phyloP scores from a whole-genome alignment of 495 filamentous ascomycete genomes.

The Jackrogersella multiformis region DNA sequence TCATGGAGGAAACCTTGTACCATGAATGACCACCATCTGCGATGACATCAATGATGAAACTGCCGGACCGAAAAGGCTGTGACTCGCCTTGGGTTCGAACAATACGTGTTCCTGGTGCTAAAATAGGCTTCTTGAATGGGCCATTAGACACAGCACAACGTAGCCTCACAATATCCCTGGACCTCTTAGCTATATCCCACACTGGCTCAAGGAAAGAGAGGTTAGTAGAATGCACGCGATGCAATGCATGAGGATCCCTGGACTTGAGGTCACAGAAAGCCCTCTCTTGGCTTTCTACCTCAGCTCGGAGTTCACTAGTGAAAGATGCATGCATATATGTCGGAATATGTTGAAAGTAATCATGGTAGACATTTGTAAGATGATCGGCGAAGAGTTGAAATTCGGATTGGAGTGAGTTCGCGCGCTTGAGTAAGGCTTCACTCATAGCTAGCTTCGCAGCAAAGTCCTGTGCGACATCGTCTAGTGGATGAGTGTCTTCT shows the following conservation, averaged over 20 bases:
- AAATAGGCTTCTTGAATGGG: conserved; percentile 39
- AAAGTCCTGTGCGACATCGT: conserved; percentile 1
- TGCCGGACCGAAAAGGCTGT: conserved; percentile 35
- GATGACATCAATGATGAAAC: conserved; percentile 42
- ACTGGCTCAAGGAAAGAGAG: conserved; percentile 41
- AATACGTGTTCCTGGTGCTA: conserved; percentile 45
- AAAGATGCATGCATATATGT: conserved; percentile 39
- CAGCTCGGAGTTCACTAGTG: conserved; percentile 34
- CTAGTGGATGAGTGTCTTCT: background rate
- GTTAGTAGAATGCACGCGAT: conserved; percentile 41
- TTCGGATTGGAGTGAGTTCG: conserved; percentile 40
- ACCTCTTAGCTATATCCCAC: conserved; percentile 43
- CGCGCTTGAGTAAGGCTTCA: conserved; percentile 16
- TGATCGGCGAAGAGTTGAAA: conserved; percentile 38
- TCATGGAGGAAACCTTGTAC: conserved; percentile 47
- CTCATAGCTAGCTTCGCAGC: conserved; percentile 9
- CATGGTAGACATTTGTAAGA: conserved; percentile 31
- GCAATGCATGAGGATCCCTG: conserved; percentile 25
- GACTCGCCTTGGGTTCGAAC: conserved; percentile 44
- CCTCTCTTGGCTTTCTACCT: conserved; percentile 35
- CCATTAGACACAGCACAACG: conserved; percentile 41
- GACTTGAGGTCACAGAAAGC: conserved; percentile 19
- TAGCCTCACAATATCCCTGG: conserved; percentile 42
- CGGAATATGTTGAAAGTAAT: conserved; percentile 43
- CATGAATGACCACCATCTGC: conserved; percentile 44